Conservation (phyloP, 169 alveolate species). For the Cryptosporidium andersoni region DNA sequence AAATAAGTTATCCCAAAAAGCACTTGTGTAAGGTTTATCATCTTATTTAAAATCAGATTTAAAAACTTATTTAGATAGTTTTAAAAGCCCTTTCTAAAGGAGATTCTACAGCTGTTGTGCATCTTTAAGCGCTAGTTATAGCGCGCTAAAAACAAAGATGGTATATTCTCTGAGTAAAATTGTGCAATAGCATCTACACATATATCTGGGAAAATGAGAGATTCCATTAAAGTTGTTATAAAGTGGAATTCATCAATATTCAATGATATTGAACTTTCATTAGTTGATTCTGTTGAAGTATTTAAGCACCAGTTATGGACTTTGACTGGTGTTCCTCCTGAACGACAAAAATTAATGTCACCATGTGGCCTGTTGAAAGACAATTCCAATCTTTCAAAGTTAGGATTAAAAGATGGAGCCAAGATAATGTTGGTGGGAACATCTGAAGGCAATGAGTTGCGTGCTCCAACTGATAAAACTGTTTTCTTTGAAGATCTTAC, state of each 20-base stretch:
- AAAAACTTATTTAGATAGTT: background rate
- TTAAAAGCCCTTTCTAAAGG: too few relatives aligned
- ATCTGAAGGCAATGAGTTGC: constrained; percentile 83
- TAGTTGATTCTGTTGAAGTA: constrained; percentile 45
- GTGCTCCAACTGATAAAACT: constrained; percentile 80
- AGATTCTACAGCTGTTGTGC: too few relatives aligned
- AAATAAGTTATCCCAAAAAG: background rate
- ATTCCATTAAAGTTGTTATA: constrained; percentile 69
- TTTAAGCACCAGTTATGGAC: constrained; percentile 77
- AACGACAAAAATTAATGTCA: constrained; percentile 89
- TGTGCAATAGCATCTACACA: background rate
- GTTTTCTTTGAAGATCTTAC: constrained; percentile 92
- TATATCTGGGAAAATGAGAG: constrained; percentile 4
- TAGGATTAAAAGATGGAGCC: constrained; percentile 82
- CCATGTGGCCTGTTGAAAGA: constrained; percentile 84
- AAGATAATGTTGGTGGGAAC: constrained; percentile 90
- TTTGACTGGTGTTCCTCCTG: constrained; percentile 91
- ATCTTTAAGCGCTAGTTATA: too few relatives aligned
- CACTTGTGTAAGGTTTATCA: background rate
- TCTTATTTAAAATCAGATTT: background rate
- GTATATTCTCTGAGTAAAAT: constrained; percentile 16
- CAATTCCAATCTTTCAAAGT: constrained; percentile 79
- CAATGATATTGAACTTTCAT: constrained; percentile 73
- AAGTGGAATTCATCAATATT: constrained; percentile 74
- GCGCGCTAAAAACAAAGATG: constrained; percentile 9